These are phyloP conservation scores for Luffa aegyptiaca DNA, from an alignment of 306 rosid species.

Conservation along the genomic window DNA sequence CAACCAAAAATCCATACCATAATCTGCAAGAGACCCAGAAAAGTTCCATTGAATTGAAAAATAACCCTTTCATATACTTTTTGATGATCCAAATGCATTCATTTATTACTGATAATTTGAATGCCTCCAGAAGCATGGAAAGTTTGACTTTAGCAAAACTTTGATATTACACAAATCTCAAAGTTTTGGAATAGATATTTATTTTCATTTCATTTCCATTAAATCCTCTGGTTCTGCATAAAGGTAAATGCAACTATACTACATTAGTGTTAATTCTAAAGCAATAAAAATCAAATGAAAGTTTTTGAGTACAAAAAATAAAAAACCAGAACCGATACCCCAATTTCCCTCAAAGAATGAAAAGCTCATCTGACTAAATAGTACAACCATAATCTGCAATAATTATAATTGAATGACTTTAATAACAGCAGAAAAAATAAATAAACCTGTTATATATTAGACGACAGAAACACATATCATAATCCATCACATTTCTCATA, in stretches of 20 bases:
- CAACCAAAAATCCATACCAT: neutral
- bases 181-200: too few relatives aligned
- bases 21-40: neutral
- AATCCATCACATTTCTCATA: conserved; percentile 3
- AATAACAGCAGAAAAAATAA: neutral
- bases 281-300: neutral
- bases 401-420: neutral
- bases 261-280: neutral
- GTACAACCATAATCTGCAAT: neutral
- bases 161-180: too few relatives aligned
- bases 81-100: too few relatives aligned
- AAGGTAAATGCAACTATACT: too few relatives aligned
- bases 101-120: too few relatives aligned
- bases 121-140: too few relatives aligned
- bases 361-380: neutral
- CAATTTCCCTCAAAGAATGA: neutral
- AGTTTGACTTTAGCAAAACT: too few relatives aligned
- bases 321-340: too few relatives aligned
- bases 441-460: neutral
- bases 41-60: neutral
- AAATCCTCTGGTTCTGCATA: neutral
- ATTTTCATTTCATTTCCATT: too few relatives aligned
- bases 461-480: neutral
- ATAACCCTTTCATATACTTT: neutral
- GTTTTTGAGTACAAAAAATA: too few relatives aligned